Conservation (phyloP, 2,329 filamentous ascomycete genomes). For the Apiospora arundinis region DNA sequence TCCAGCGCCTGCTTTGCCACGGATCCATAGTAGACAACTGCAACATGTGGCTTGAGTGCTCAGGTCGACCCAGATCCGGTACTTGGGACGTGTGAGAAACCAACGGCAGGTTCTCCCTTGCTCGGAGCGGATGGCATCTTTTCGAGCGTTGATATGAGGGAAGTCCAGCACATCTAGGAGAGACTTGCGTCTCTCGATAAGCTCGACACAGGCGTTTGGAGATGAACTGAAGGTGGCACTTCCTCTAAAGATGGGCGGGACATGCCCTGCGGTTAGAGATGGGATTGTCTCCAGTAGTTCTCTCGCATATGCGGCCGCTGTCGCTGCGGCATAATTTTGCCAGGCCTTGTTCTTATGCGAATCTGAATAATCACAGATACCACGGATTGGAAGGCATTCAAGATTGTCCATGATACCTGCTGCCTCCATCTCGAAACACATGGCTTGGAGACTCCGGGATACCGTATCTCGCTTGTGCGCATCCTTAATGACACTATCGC, state of each 20-base stretch:
- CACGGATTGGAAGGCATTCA: slow-evolving; percentile 38
- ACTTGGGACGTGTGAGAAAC: slow-evolving; percentile 44
- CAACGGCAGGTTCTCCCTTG: slow-evolving; percentile 48
- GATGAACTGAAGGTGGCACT: neutral
- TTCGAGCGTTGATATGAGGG: slow-evolving; percentile 47
- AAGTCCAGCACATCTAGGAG: slow-evolving; percentile 43
- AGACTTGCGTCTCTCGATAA: neutral
- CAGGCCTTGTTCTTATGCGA: slow-evolving; percentile 35
- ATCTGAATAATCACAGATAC: slow-evolving; percentile 42
- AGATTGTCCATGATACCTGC: slow-evolving; percentile 40
- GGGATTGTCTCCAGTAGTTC: slow-evolving; percentile 24
- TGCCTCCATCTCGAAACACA: slow-evolving; percentile 31
- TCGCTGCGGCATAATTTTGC: slow-evolving; percentile 35
- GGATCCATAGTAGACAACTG: slow-evolving; percentile 42
- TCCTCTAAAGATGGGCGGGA: neutral
- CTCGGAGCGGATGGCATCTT: slow-evolving; percentile 40
- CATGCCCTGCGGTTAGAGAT: neutral
- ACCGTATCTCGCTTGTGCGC: slow-evolving; percentile 24
- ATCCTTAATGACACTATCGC: slow-evolving; percentile 29
- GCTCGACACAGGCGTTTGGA: neutral
- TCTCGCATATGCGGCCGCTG: slow-evolving; percentile 36
- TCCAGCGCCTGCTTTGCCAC: slow-evolving; percentile 42
- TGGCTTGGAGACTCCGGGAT: slow-evolving; percentile 20
- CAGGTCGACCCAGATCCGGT: slow-evolving; percentile 45
- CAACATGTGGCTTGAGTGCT: slow-evolving; percentile 26